Base-by-base conservation (phyloP, 148 eudicot species). In the Persicaria maculosa region DNA sequence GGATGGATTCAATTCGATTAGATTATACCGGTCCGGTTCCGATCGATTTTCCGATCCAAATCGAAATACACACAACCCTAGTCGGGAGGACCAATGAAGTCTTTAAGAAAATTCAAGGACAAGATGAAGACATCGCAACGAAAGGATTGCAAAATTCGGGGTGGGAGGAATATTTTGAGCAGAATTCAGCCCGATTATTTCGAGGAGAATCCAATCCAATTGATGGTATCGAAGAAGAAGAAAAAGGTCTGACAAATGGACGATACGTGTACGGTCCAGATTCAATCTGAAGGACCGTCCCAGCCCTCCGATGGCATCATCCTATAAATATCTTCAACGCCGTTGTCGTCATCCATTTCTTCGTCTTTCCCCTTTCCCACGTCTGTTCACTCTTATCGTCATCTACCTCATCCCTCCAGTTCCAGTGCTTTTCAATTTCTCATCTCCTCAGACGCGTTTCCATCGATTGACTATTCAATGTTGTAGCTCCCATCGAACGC, bases 221-320 rank as follows among this genome's bases (percentile, higher is more conserved):
- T n/a, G n/a, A n/a, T n/a, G n/a, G n/a, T n/a, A n/a, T n/a, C n/a
- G n/a, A n/a, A n/a, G n/a, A n/a, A n/a, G n/a, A n/a, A n/a, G n/a
- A n/a, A n/a, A n/a, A n/a, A n/a, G n/a, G n/a, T n/a, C n/a, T 68
- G 48, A 44, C 72, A 45, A 43, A 20, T 31, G 74, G 44, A 31
- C 20, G 10, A 72, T 22, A 72, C 74, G 74, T 72, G 74, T 72
- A 72, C 74, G 74, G 14, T 22, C 50, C 59, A 72, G 74, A 72
- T 72, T 72, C n/a, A 6, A 48, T 36, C 61, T 48, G n/a, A 10
- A 72, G 74, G 44, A 71, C 53, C 40, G 73, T 52, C 73, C 17
- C 50, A 45, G 74, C 72, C 47, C 47, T 44, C 43, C 72, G 14
- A 52, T 52, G 14, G 2, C 36, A 67, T 36, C 47, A 40, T 67